phyloP scores from a whole-genome alignment of 768 basidiomycete species.

The Tulasnella sp. region DNA sequence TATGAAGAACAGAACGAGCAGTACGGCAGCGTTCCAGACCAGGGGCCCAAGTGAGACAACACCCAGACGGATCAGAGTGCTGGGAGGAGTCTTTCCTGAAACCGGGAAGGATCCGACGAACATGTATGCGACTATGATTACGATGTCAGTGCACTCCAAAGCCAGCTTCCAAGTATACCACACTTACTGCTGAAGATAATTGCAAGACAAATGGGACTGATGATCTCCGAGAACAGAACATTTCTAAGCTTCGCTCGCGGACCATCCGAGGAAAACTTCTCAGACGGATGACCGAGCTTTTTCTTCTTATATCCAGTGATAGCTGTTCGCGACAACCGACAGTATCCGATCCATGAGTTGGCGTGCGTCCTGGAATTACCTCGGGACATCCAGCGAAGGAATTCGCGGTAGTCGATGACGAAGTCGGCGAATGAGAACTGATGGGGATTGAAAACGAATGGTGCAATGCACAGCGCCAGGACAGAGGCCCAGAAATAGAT shows the following conservation, averaged over 20 bases:
- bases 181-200: slow-evolving; percentile 62
- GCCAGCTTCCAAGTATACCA: slow-evolving; percentile 15
- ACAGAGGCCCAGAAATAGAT: slow-evolving; percentile 99
- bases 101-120: slow-evolving; percentile 83
- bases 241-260: slow-evolving; percentile 90
- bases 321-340: slow-evolving; percentile 92
- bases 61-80: slow-evolving; percentile 84
- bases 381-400: slow-evolving; percentile 96
- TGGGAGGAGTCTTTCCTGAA: slow-evolving; percentile 55
- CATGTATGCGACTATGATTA: slow-evolving; percentile 52
- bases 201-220: slow-evolving; percentile 81
- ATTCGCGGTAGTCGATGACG: slow-evolving; percentile 94
- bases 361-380: slow-evolving; percentile 95
- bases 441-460: slow-evolving; percentile 99
- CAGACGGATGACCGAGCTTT: slow-evolving; percentile 89
- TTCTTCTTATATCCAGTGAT: slow-evolving; percentile 99
- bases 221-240: slow-evolving; percentile 75
- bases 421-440: slow-evolving; percentile 97
- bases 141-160: not conserved
- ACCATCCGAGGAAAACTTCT: slow-evolving; percentile 90
- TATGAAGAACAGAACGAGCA: slow-evolving; percentile 78
- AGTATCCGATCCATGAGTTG: slow-evolving; percentile 99
- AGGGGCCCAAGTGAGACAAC: slow-evolving; percentile 90
- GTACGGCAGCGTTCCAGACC: slow-evolving; percentile 85
- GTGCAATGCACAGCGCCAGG: slow-evolving; percentile 81